These are phyloP conservation scores for Kurtzmaniella cleridarum DNA, from an alignment of 805 yeast genomes.

Conservation along the genomic window DNA sequence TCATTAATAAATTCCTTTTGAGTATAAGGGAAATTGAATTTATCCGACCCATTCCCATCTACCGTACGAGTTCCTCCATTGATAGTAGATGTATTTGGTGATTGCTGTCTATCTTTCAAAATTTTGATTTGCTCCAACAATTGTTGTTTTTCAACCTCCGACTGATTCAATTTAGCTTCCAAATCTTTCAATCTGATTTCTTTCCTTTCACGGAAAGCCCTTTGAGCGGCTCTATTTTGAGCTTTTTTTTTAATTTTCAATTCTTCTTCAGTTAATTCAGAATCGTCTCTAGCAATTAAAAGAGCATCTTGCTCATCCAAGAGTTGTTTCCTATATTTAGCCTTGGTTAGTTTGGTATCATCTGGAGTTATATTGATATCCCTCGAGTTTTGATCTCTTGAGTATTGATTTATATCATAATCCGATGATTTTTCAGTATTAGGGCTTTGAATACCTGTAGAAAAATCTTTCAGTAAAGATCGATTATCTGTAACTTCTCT, in stretches of 20 bases:
- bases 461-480: background rate
- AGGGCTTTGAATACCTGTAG: conserved; percentile 5
- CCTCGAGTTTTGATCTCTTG: background rate
- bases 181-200: conserved; percentile 67
- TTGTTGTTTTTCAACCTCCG: conserved; percentile 50
- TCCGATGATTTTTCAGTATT: conserved; percentile 4
- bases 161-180: conserved; percentile 49
- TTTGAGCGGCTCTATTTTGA: conserved; percentile 81
- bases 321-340: conserved; percentile 19
- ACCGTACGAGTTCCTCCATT: conserved; percentile 1
- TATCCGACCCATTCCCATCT: conserved; percentile 2
- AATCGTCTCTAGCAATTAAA: conserved; percentile 31
- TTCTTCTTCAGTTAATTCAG: conserved; percentile 35
- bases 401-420: background rate
- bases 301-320: conserved; percentile 33
- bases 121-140: conserved; percentile 38
- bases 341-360: background rate
- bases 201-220: conserved; percentile 80
- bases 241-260: conserved; percentile 58
- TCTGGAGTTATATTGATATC: background rate
- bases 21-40: conserved; percentile 28
- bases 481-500: background rate
- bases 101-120: background rate
- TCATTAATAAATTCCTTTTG: conserved; percentile 29
- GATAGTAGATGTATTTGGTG: background rate